phyloP scores from a whole-genome alignment of 2,329 filamentous ascomycete genomes.

The Talaromyces albobiverticillius region DNA sequence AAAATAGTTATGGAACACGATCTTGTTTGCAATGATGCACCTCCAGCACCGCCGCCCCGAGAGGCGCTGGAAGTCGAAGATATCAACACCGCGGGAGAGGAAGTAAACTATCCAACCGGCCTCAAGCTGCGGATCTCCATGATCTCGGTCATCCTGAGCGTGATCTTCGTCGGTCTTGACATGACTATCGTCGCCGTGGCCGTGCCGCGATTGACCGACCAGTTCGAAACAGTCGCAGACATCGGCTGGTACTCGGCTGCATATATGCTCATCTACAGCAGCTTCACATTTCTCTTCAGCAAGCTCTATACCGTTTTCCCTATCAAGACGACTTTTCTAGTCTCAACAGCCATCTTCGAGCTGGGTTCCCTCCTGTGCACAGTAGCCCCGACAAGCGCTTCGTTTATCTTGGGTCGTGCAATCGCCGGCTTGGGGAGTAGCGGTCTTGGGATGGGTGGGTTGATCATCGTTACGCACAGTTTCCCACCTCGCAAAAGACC shows the following conservation, averaged over 20 bases:
- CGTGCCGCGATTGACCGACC: conserved; percentile 10
- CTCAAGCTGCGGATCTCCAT: background rate
- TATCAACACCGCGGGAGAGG: background rate
- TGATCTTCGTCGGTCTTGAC: background rate
- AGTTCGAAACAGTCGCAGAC: background rate
- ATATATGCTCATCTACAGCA: background rate
- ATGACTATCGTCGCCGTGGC: conserved; percentile 5
- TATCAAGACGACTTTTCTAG: conserved; percentile 10
- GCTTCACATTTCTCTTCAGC: background rate
- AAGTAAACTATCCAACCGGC: background rate
- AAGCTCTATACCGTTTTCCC: background rate
- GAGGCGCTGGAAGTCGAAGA: background rate
- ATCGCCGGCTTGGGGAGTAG: conserved; percentile 25
- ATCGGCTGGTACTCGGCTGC: background rate
- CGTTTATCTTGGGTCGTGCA: conserved; percentile 27
- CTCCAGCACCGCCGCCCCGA: background rate
- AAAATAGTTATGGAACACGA: too few species aligned
- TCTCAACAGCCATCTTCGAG: conserved; percentile 25
- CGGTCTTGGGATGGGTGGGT: conserved; percentile 36
- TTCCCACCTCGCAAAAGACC: conserved; percentile 30
- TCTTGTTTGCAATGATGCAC: too few species aligned
- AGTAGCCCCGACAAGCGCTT: conserved; percentile 20
- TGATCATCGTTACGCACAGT: conserved; percentile 33
- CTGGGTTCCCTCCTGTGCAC: conserved; percentile 24
- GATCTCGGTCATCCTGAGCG: background rate